Percentiles rank a stretch among this genome's conserved stretches.
Evolutionary conservation across 2,329 filamentous ascomycete species (phyloP).

Genomic region (Botrytis paeoniae): DNA sequence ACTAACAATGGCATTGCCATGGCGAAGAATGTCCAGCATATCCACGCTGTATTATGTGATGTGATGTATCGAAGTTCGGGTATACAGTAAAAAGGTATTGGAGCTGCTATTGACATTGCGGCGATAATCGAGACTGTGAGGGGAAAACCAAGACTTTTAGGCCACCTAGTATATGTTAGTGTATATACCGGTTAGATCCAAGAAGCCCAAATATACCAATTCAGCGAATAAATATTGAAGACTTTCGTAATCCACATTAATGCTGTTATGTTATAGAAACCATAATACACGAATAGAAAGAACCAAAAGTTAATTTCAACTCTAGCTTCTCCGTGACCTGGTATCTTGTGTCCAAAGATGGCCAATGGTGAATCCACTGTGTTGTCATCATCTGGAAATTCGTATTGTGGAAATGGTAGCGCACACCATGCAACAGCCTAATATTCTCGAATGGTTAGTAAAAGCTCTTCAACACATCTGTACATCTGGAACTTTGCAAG

Average conservation of each 20-base stretch:
- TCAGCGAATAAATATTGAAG: constrained; percentile 68
- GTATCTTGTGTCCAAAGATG: constrained; percentile 43
- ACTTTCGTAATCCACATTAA: constrained; percentile 70
- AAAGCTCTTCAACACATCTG: background rate
- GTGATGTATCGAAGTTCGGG: constrained; percentile 53
- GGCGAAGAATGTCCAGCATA: constrained; percentile 66
- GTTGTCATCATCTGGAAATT: constrained; percentile 47
- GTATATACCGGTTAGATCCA: background rate
- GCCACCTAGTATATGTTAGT: constrained; percentile 47
- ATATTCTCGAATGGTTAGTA: background rate
- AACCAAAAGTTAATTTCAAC: constrained; percentile 70
- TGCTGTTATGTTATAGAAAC: constrained; percentile 65
- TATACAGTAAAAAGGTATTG: constrained; percentile 58
- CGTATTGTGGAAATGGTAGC: constrained; percentile 62
- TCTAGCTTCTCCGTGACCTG: constrained; percentile 60
- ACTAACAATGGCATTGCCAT: constrained; percentile 68
- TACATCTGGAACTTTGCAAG: background rate
- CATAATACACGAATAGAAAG: constrained; percentile 68
- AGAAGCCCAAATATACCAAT: constrained; percentile 48
- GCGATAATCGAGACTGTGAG: constrained; percentile 61
- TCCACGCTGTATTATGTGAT: constrained; percentile 64
- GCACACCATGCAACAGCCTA: constrained; percentile 64
- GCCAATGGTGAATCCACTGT: constrained; percentile 22
- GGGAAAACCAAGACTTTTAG: constrained; percentile 60
- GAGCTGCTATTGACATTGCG: constrained; percentile 55